A percentile compares a stretch with the other conserved stretches of the same genome.
Evolutionary conservation across 192 early-diverging fungal species (phyloP).

Genomic region (Coemansia sp.): DNA sequence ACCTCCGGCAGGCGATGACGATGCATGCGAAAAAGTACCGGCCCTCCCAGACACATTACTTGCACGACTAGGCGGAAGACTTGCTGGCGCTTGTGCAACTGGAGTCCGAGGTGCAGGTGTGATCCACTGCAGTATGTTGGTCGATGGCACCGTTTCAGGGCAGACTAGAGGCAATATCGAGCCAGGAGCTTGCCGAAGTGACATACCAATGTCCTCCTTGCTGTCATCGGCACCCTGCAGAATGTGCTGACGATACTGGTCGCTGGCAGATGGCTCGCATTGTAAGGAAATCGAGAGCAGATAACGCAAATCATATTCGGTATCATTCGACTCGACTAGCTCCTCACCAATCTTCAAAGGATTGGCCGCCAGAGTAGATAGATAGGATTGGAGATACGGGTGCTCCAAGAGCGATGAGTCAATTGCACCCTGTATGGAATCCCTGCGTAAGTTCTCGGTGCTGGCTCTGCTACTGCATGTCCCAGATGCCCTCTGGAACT

Average conservation of each 20-base stretch:
- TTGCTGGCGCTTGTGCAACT: constrained; percentile 10
- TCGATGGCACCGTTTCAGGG: constrained; percentile 54
- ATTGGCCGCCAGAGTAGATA: constrained; percentile 26
- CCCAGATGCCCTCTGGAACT: constrained; percentile 21
- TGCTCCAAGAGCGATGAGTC: constrained; percentile 47
- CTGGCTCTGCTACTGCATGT: constrained; percentile 14
- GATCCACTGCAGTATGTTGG: constrained; percentile 55
- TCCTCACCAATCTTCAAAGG: constrained; percentile 56
- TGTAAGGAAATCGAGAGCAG: constrained; percentile 50
- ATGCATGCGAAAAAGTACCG: constrained; percentile 43
- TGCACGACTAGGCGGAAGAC: constrained; percentile 18
- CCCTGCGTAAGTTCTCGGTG: constrained; percentile 5
- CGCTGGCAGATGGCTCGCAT: constrained; percentile 49
- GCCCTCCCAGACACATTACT: constrained; percentile 29
- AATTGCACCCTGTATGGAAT: constrained; percentile 4
- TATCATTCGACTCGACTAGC: constrained; percentile 35
- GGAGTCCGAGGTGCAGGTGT: constrained; percentile 42
- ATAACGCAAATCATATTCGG: constrained; percentile 52
- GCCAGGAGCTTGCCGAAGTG: constrained; percentile 47
- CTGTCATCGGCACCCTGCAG: constrained; percentile 3
- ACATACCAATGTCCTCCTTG: constrained; percentile 20
- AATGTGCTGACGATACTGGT: constrained; percentile 53
- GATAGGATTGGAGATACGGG: constrained; percentile 39
- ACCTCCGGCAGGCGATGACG: neutral
- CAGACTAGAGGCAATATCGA: constrained; percentile 57